Base-by-base conservation (phyloP, 441 rosid genomes). In the Arabidopsis lyrata region DNA sequence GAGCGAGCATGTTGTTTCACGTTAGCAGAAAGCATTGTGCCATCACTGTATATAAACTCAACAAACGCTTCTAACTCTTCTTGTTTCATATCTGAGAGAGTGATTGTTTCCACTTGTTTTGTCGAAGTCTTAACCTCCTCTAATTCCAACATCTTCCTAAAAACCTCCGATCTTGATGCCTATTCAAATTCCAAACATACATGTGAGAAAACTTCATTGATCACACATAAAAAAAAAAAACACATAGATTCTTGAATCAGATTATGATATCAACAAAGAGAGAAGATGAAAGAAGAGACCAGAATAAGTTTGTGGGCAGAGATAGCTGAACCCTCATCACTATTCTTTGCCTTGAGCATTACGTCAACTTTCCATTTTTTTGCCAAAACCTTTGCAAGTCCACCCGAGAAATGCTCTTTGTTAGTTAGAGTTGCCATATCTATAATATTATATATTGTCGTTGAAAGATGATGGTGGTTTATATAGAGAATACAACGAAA, bases 41-140 rank as follows among this genome's bases (percentile, higher is more conserved):
- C 39, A 31, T 55, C 22, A n/a, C 60, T 55, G 39, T 55, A 55
- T 1, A 55, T n/a, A 9, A 55, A 55, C 41, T 55, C 60, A 55
- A 32, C 20, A 4, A 49, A 49, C 1, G 54, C 54, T 49, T 49
- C 29, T 0, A 49, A 18, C 54, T 49, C 54, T 11, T 32, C 39
- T 3, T 55, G 22, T 55, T 55, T 32, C 41, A 55, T 8, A 7
- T 55, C 41, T 2, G 60, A 55, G 60, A 55, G 13, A n/a, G 39
- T 55, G 41, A 31, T 9, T 3, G 61, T 55, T 9, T 55, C 61
- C n/a, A 50, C 8, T 0, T 50, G n/a, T 3, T 50, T 6, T 0
- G 55, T 6, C 0, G 55, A 11, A 50, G 55, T 50, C 55, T 50
- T 50, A 6, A 50, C 2, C 55, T 50, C 32, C 32, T 50, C 55